Conservation (phyloP, 2,329 filamentous ascomycete species). For the Leptoxyphium fumago region DNA sequence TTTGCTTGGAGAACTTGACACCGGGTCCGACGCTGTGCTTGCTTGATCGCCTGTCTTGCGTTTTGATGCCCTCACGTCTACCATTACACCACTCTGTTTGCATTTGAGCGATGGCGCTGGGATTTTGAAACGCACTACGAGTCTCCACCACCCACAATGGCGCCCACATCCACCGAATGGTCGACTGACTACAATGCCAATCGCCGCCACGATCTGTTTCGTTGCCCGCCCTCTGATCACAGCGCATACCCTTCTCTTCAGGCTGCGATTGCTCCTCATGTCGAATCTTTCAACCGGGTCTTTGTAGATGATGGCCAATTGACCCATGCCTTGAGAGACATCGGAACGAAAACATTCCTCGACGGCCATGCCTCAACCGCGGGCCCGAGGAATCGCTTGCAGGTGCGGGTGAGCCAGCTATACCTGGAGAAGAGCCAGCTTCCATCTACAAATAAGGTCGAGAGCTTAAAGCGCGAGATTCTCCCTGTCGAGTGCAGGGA, state of each 20-base stretch:
- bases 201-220: constrained; percentile 76
- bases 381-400: constrained; percentile 51
- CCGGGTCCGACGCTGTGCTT: too few relatives aligned
- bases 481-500: constrained; percentile 88
- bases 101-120: neutral
- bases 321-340: constrained; percentile 66
- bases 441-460: constrained; percentile 70
- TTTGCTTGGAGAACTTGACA: too few relatives aligned
- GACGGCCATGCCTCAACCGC: constrained; percentile 50
- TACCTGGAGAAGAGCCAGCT: constrained; percentile 70
- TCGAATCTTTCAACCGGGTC: constrained; percentile 88
- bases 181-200: constrained; percentile 73
- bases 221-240: constrained; percentile 72
- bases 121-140: neutral
- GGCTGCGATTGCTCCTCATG: constrained; percentile 75
- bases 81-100: neutral
- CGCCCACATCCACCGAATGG: constrained; percentile 57
- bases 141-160: constrained; percentile 5
- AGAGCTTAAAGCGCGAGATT: constrained; percentile 65
- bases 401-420: constrained; percentile 65
- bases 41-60: neutral
- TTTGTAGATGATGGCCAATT: constrained; percentile 62
- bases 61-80: neutral
- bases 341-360: constrained; percentile 75
- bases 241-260: constrained; percentile 80